Evolutionary conservation across 768 basidiomycete genomes (phyloP), one percentile per base, ranked within the genome.

Genomic region (Neoboletus brunneissimus): DNA sequence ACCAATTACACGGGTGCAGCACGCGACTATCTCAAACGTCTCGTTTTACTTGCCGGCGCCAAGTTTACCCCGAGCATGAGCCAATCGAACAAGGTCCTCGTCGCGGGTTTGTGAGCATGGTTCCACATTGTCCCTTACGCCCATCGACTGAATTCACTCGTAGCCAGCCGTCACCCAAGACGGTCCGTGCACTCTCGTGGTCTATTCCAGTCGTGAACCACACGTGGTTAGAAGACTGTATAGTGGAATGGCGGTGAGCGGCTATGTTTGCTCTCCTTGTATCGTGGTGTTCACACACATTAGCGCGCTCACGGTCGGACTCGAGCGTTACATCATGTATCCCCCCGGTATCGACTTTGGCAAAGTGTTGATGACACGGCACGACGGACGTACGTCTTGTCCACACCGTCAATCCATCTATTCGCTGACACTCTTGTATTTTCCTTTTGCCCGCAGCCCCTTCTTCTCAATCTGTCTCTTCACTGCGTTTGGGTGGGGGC

Each of bases 151-250:
- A 56, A 45, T 46, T 0, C 22, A 4, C 2, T 16, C 25, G 27
- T 46, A 80, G 80, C 38, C 71, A 74, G 23, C 71, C 70, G 5
- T 73, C 71, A 7, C 70, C 70, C 2, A 97, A 97, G 73, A 85
- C 88, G 0, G 73, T 74, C 8, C 89, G 89, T 64, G 91, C 93
- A 0, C 75, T 77, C 9, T 75, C 82, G 0, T 96, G 94, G 94
- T 83, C 82, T 0, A 88, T 95, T 58, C 87, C 92, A 0, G 77
- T 94, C 55, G 88, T 95, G 12, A 96, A 94, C 62, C 94, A 98
- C 63, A 79, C 81, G 0, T 97, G 93, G 92, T 77, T 97, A 4
- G 94, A 97, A 66, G 91, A 94, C 58, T 95, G 91, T 67, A 89
- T 94, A 65, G 72, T 84, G 22, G 79, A 84, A 50, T 97, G 94